Evolutionary conservation across 2,329 filamentous ascomycete species (phyloP), one percentile per base, ranked within the genome.

Genomic region (Aspergillus oerlinghausenensis): DNA sequence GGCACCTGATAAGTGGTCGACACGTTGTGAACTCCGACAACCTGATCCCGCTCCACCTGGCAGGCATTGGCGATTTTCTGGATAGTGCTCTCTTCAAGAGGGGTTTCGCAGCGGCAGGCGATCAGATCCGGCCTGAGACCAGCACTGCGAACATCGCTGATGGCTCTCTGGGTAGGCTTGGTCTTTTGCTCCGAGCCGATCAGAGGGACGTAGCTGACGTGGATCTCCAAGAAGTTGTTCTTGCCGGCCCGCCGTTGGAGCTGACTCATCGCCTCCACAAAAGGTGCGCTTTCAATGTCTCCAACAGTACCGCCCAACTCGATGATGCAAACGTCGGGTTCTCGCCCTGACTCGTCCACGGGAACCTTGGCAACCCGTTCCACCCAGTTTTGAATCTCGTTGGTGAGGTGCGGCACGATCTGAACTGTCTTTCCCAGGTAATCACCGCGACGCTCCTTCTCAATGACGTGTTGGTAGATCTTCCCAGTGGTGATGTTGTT

Each of bases 401-500:
- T 86, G 55, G 92, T 96, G 65, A 97, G 82, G 74, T 97, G 93
- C 1, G 93, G 93, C 4, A 97, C 92, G 40, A 95, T 88, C 75
- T 97, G 92, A 17, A 95, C 57, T 19, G 92, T 92, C 73, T 88
- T 87, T 63, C 93, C 93, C 11, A 97, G 83, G 68, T 96, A 97
- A 71, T 94, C 87, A 55, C 86, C 86, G 60, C 78, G 77, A 62
- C 86, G 79, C 75, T 88, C 86, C 60, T 84, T 85, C 68, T 92
- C 85, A 67, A 96, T 92, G 54, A 97, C 92, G 67, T 89, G 85
- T 69, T 90, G 83, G 77, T 97, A 97, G 65, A 97, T 91, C 80
- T 97, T 97, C 70, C 94, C 94, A 5, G 93, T 96, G 3, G 94
- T 99, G 75, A 99, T 96, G 76, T 97, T 97, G 80, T 93, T 91